Evolutionary conservation across 805 yeast species (phyloP).

Genomic region (Starmerella geochares): DNA sequence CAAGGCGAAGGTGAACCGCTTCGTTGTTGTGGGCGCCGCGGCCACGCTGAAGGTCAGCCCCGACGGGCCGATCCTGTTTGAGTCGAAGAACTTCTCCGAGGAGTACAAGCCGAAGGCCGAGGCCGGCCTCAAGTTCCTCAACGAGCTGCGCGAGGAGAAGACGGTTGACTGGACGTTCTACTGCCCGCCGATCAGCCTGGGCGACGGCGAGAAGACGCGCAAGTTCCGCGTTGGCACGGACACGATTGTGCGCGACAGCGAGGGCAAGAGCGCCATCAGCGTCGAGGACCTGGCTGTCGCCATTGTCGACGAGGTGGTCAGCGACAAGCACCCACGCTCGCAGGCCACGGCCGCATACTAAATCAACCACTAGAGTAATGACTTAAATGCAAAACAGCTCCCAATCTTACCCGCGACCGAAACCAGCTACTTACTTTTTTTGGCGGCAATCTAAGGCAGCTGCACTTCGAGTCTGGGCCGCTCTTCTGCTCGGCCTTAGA

Average conservation of each 20-base stretch:
- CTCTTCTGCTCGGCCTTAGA: too few species aligned
- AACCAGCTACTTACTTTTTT: too few species aligned
- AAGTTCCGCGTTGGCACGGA: slow-evolving; percentile 16
- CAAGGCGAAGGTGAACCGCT: slow-evolving; percentile 16
- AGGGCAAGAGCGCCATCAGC: slow-evolving; percentile 19
- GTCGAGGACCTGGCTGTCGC: slow-evolving; percentile 16
- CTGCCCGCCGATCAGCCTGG: slow-evolving; percentile 12
- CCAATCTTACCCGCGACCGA: too few species aligned
- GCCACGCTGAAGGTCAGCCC: slow-evolving; percentile 10
- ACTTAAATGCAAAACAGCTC: too few species aligned
- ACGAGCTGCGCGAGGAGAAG: slow-evolving; percentile 4
- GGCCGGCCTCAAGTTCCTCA: slow-evolving; percentile 8
- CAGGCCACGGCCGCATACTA: slow-evolving; percentile 17
- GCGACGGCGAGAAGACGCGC: slow-evolving; percentile 10
- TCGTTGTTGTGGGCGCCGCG: slow-evolving; percentile 18
- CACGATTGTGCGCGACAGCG: slow-evolving; percentile 7
- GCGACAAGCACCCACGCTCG: slow-evolving; percentile 10
- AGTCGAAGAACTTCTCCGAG: slow-evolving; percentile 16
- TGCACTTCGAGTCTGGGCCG: too few species aligned
- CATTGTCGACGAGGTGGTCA: slow-evolving; percentile 16
- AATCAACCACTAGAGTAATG: neutral
- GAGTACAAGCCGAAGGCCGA: slow-evolving; percentile 9
- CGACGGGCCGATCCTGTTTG: slow-evolving; percentile 16
- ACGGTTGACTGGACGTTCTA: slow-evolving; percentile 15
- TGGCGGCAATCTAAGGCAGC: too few species aligned